A percentile compares a stretch with the other conserved stretches of the same genome.
Evolutionary conservation across 371 early-diverging fungal genomes (phyloP).

Genomic region (Gilbertella persicaria): DNA sequence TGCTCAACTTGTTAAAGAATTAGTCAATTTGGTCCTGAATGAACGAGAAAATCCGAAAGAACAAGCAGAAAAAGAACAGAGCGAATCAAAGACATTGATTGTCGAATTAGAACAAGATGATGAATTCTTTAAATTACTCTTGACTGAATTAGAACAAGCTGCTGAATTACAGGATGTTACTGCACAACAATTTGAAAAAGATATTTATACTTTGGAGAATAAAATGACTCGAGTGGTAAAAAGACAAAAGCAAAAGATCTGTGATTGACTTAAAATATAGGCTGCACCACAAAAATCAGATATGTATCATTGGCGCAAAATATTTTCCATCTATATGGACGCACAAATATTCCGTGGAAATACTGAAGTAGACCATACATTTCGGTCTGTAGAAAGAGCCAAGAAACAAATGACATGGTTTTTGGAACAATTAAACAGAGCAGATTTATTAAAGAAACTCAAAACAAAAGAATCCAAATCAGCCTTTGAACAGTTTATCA

Average conservation of each 20-base stretch:
- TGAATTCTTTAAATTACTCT: conserved; percentile 60
- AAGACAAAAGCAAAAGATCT: neutral
- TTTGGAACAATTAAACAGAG: conserved; percentile 44
- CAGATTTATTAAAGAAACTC: conserved; percentile 39
- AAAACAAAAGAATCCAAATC: conserved; percentile 45
- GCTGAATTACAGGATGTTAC: conserved; percentile 40
- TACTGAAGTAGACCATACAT: conserved; percentile 31
- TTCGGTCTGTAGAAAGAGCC: conserved; percentile 46
- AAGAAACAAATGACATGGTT: conserved; percentile 65
- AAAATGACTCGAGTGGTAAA: conserved; percentile 52
- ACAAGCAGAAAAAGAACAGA: neutral
- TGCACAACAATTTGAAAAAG: conserved; percentile 42
- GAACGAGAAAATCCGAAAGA: conserved; percentile 2
- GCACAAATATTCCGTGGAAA: conserved; percentile 67
- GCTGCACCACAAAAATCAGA: conserved; percentile 63
- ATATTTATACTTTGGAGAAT: conserved; percentile 47
- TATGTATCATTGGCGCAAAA: conserved; percentile 73
- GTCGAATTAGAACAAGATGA: conserved; percentile 62
- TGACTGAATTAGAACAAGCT: conserved; percentile 50
- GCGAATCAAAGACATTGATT: conserved; percentile 39
- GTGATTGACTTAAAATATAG: conserved; percentile 12
- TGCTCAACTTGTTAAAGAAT: conserved; percentile 18
- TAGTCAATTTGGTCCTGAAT: conserved; percentile 15
- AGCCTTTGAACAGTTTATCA: conserved; percentile 59
- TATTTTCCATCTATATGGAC: conserved; percentile 70